phyloP scores from a whole-genome alignment of 2,329 filamentous ascomycete species.

The Aurifilum marmelostoma region DNA sequence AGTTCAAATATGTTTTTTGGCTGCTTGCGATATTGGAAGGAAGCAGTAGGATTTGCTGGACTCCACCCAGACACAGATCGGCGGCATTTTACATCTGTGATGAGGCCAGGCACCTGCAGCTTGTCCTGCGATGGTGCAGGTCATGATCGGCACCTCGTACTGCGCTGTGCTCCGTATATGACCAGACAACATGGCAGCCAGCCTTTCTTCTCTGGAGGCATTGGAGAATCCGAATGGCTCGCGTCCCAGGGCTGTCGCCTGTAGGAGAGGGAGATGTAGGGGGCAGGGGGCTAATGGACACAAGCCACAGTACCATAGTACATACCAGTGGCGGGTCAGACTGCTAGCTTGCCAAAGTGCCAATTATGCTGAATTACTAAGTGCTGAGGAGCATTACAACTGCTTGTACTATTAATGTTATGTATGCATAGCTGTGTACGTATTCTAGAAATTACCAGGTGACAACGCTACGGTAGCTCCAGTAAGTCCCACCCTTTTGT shows the following conservation, averaged over 20 bases:
- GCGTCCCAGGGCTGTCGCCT: background rate
- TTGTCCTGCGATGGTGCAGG: background rate
- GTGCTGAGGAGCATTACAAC: background rate
- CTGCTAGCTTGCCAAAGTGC: background rate
- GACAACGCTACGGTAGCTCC: background rate
- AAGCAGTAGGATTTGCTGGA: conserved; percentile 25
- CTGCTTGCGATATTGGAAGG: conserved; percentile 19
- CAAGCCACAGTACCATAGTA: no score
- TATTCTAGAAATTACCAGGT: background rate
- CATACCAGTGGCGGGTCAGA: conserved; percentile 1
- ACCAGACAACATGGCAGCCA: background rate
- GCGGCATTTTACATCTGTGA: conserved; percentile 1
- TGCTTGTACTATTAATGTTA: no score
- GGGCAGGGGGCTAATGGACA: background rate
- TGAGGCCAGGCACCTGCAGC: background rate
- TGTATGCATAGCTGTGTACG: background rate
- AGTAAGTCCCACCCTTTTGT: background rate
- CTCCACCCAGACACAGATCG: conserved; percentile 7
- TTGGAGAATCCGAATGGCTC: background rate
- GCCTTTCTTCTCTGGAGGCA: background rate
- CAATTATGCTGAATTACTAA: background rate
- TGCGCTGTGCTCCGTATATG: background rate
- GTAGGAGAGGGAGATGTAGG: no score
- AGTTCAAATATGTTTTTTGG: background rate
- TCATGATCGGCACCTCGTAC: background rate